Conservation (phyloP, 768 basidiomycete genomes). For the Suillus hirtellus region DNA sequence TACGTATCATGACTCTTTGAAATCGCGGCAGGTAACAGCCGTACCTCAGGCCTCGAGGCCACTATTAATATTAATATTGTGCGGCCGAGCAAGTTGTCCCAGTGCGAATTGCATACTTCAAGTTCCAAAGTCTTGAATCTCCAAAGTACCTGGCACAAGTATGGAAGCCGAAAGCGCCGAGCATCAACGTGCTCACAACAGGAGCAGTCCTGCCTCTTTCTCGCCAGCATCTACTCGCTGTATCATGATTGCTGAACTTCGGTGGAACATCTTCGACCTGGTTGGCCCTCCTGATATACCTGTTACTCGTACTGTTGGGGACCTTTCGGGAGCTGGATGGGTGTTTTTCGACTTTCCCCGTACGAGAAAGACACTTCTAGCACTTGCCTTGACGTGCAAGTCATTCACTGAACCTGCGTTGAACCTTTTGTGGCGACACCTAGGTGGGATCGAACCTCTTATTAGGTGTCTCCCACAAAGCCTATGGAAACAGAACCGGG, state of each 20-base stretch:
- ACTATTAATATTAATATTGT: too few species aligned
- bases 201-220: too few species aligned
- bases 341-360: too few species aligned
- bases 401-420: not conserved
- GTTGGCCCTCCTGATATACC: too few species aligned
- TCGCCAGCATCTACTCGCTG: not conserved
- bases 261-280: not conserved
- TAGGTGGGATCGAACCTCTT: not conserved
- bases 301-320: not conserved
- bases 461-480: not conserved
- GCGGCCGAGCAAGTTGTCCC: too few species aligned
- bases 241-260: not conserved
- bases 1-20: too few species aligned
- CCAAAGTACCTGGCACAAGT: not conserved
- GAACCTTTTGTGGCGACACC: conserved; percentile 4
- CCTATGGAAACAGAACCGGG: not conserved
- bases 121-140: too few species aligned
- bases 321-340: too few species aligned
- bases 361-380: not conserved
- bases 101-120: too few species aligned
- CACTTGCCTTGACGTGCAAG: conserved; percentile 6
- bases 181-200: not conserved
- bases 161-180: not conserved
- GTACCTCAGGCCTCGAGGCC: too few species aligned
- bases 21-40: too few species aligned